A percentile compares a stretch with the other conserved stretches of the same genome.
phyloP scores from a whole-genome alignment of 441 rosid species.

The Isatis lusitanica region DNA sequence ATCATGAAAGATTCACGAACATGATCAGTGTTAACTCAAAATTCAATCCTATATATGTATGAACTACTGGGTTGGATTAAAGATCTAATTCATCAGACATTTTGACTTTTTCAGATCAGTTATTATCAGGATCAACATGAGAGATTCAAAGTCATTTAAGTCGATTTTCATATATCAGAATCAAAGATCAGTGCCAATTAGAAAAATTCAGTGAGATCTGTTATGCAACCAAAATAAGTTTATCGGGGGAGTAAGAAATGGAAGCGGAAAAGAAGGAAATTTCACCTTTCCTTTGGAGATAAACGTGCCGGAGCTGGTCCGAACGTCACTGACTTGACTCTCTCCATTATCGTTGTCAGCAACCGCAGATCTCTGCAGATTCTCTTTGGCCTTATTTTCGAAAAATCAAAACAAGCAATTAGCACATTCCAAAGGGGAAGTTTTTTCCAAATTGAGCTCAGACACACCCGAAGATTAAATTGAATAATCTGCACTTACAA shows the following conservation, averaged over 20 bases:
- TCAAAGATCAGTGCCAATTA: neutral
- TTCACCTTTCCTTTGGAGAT: conserved; percentile 81
- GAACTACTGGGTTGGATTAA: neutral
- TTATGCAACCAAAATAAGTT: neutral
- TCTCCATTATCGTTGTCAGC: conserved; percentile 88
- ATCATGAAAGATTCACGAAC: neutral
- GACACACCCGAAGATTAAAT: neutral
- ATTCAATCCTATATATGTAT: neutral
- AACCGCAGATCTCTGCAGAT: conserved; percentile 92
- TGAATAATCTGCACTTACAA: conserved; percentile 44
- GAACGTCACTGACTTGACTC: conserved; percentile 79
- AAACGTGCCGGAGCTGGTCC: conserved; percentile 96
- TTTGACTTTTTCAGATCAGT: conserved; percentile 8
- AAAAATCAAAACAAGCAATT: neutral
- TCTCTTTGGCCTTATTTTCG: conserved; percentile 62
- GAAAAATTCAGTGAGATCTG: conserved; percentile 14
- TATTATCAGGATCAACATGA: neutral
- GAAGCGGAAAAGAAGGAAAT: neutral
- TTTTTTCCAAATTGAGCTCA: conserved; percentile 20
- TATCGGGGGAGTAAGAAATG: neutral
- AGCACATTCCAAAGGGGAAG: neutral
- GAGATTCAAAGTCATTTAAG: neutral
- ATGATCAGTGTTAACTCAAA: neutral
- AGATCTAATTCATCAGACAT: neutral
- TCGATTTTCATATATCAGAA: neutral